Evolutionary conservation across 2,329 filamentous ascomycete species (phyloP).

Genomic region (Sphaceloma murrayae): DNA sequence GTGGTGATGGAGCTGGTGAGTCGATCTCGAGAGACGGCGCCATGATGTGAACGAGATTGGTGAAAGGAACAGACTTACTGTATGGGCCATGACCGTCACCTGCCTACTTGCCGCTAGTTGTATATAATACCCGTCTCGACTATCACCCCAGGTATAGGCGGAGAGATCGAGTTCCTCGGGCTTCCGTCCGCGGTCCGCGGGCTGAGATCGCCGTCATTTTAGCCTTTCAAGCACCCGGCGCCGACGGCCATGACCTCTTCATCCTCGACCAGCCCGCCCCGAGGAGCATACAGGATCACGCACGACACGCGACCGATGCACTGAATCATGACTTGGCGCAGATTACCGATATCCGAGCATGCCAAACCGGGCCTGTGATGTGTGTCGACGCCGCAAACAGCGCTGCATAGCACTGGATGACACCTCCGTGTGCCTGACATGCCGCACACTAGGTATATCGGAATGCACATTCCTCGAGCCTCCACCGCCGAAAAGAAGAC

Average conservation of each 20-base stretch:
- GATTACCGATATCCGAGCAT: slow-evolving; percentile 12
- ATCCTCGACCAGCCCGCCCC: slow-evolving; percentile 3
- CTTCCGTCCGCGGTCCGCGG: too few species aligned
- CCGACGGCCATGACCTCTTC: slow-evolving; percentile 2
- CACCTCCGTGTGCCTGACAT: slow-evolving; percentile 22
- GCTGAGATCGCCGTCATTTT: neutral
- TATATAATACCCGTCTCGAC: too few species aligned
- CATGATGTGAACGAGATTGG: slow-evolving; percentile 1
- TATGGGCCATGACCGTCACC: neutral
- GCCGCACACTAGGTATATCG: slow-evolving; percentile 56
- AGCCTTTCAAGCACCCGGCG: neutral
- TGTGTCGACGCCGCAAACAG: slow-evolving; percentile 22
- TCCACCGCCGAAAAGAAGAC: slow-evolving; percentile 16
- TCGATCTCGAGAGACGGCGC: slow-evolving; percentile 1
- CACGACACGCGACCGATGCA: slow-evolving; percentile 8
- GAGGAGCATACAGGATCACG: slow-evolving; percentile 3
- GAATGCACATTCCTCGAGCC: slow-evolving; percentile 62
- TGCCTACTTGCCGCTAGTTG: too few species aligned
- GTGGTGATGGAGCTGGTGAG: slow-evolving; percentile 1
- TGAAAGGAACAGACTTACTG: neutral
- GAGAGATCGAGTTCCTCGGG: too few species aligned
- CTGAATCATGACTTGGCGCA: slow-evolving; percentile 14
- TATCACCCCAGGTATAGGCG: too few species aligned
- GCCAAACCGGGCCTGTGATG: slow-evolving; percentile 18
- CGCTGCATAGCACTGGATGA: slow-evolving; percentile 24